Percentiles rank a stretch among this genome's conserved stretches.
phyloP scores from a whole-genome alignment of 495 filamentous ascomycete genomes.

The Lasiosphaeria ovina region DNA sequence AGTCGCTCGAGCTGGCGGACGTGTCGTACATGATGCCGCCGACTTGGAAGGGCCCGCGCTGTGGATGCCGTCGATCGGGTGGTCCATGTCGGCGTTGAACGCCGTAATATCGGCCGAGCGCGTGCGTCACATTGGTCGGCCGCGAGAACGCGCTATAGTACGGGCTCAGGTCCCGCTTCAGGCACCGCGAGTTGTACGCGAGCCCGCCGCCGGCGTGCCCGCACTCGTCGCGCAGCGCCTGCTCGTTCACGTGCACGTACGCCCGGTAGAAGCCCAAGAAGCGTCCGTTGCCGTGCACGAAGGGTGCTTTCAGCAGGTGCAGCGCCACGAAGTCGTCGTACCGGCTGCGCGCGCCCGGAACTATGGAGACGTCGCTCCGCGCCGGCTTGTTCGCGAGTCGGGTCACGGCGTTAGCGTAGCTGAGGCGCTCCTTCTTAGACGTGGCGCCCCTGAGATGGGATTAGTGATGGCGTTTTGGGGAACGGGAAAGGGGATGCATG shows the following conservation, averaged over 20 bases:
- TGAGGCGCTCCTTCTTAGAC: conserved; percentile 5
- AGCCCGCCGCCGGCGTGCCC: conserved; percentile 51
- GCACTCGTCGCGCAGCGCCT: conserved; percentile 63
- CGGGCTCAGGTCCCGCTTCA: conserved; percentile 9
- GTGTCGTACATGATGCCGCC: conserved; percentile 16
- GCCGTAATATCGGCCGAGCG: conserved; percentile 1
- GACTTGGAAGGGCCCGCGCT: background rate
- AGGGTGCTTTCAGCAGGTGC: conserved; percentile 41
- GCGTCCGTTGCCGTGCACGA: conserved; percentile 21
- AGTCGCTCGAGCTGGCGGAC: conserved; percentile 41
- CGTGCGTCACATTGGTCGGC: background rate
- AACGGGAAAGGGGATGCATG: background rate
- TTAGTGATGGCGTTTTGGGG: background rate
- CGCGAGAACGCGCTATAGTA: background rate
- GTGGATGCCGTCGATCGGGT: background rate
- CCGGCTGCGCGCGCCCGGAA: conserved; percentile 43
- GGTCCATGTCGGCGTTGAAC: background rate
- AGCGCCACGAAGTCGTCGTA: conserved; percentile 49
- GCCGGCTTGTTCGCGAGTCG: conserved; percentile 43
- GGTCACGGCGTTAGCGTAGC: conserved; percentile 44
- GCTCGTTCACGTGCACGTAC: conserved; percentile 60
- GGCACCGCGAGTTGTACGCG: conserved; percentile 14
- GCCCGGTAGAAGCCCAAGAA: conserved; percentile 67
- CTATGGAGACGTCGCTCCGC: conserved; percentile 2
- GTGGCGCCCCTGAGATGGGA: conserved; percentile 2